phyloP scores from a whole-genome alignment of 352 stramenopile species.

The Pythium aristosporum region DNA sequence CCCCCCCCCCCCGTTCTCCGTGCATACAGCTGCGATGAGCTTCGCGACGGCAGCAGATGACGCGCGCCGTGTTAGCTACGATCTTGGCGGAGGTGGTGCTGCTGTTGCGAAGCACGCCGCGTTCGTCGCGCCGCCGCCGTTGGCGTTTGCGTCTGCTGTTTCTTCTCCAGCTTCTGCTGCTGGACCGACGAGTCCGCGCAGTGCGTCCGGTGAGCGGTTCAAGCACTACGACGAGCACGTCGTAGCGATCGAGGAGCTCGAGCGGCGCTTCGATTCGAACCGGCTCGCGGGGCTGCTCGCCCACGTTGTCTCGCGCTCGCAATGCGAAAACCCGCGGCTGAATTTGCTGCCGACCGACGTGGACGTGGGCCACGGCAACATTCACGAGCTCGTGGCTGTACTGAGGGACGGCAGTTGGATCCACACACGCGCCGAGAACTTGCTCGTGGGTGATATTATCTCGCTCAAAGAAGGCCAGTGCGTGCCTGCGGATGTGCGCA shows the following conservation, averaged over 20 bases:
- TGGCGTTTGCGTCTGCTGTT: slow-evolving; percentile 13
- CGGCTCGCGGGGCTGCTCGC: slow-evolving; percentile 31
- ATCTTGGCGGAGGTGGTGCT: not conserved
- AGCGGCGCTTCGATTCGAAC: slow-evolving; percentile 41
- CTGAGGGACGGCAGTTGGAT: slow-evolving; percentile 54
- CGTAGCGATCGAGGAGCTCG: slow-evolving; percentile 44
- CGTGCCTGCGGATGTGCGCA: slow-evolving; percentile 47
- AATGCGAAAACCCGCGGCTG: slow-evolving; percentile 30
- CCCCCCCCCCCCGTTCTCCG: not conserved
- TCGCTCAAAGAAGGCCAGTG: slow-evolving; percentile 49
- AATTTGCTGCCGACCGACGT: slow-evolving; percentile 52
- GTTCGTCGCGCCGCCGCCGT: slow-evolving; percentile 16
- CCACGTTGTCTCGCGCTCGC: slow-evolving; percentile 27
- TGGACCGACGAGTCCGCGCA: slow-evolving; percentile 6
- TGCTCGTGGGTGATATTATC: slow-evolving; percentile 48
- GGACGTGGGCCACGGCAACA: slow-evolving; percentile 42
- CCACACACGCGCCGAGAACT: slow-evolving; percentile 54
- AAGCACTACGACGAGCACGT: slow-evolving; percentile 48
- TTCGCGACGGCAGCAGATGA: not conserved
- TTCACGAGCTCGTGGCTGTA: slow-evolving; percentile 59
- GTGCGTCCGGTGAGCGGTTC: slow-evolving; percentile 25
- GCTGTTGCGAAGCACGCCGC: slow-evolving; percentile 3
- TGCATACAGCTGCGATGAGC: not conserved
- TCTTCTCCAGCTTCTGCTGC: not conserved
- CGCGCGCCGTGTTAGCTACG: slow-evolving; percentile 2